These are phyloP conservation scores for Fusarium nygamai DNA, from an alignment of 2,329 filamentous ascomycete genomes.

Conservation along the genomic window DNA sequence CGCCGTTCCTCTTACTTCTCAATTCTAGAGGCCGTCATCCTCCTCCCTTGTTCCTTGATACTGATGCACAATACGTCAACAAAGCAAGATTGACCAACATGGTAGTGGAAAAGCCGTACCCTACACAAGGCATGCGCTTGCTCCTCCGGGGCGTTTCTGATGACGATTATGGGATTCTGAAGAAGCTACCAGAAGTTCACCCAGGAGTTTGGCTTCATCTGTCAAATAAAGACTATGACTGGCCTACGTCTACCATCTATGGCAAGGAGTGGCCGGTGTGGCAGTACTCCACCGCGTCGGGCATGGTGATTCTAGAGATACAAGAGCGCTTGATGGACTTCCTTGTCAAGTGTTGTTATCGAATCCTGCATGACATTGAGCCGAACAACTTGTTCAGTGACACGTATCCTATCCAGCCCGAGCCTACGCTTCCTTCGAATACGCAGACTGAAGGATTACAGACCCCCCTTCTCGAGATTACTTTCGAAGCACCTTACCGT, in stretches of 20 bases:
- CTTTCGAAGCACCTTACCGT: not conserved
- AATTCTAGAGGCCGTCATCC: not conserved
- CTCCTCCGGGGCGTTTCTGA: not conserved
- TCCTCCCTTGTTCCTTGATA: not conserved
- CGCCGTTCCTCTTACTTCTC: not conserved
- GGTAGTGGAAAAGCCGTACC: not conserved
- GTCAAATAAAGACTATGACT: not conserved
- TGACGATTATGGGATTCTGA: not conserved
- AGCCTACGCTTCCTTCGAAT: fast-evolving
- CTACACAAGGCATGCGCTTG: not conserved
- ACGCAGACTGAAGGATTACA: fast-evolving
- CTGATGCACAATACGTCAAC: not conserved
- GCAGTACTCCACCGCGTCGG: not conserved
- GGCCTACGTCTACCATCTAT: not conserved
- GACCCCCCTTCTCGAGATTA: fast-evolving
- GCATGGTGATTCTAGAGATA: not conserved
- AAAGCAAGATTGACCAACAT: fast-evolving
- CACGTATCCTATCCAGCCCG: fast-evolving
- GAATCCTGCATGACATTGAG: fast-evolving
- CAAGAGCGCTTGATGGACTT: not conserved
- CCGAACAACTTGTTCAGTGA: fast-evolving
- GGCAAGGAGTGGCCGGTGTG: not conserved
- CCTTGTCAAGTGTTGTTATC: not conserved
- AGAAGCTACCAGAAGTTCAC: not conserved
- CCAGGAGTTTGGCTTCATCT: not conserved